phyloP scores from a whole-genome alignment of 1,284 basidiomycete species.

The Acaromyces ingoldii region DNA sequence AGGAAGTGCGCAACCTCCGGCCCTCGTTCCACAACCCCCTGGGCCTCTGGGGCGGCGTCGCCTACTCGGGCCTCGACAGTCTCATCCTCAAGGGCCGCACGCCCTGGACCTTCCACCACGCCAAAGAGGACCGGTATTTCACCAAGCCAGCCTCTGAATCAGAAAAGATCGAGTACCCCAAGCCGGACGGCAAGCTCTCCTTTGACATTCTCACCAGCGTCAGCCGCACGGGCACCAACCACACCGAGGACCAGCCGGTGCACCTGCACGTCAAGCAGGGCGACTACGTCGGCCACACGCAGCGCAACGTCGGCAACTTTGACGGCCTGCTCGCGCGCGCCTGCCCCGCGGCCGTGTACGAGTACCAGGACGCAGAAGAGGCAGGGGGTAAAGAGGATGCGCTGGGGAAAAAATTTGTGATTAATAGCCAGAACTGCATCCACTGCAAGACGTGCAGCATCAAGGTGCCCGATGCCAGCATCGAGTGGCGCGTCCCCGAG shows the following conservation, averaged over 20 bases:
- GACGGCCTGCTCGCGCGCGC: constrained; percentile 80
- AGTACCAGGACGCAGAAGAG: constrained; percentile 73
- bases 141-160: constrained; percentile 55
- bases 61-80: constrained; percentile 84
- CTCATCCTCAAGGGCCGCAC: constrained; percentile 77
- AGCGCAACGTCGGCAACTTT: constrained; percentile 65
- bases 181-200: constrained; percentile 82
- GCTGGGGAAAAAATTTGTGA: constrained; percentile 79
- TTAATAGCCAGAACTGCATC: constrained; percentile 60
- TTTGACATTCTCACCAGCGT: constrained; percentile 91
- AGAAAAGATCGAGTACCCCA: constrained; percentile 82
- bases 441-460: constrained; percentile 51
- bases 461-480: constrained; percentile 48
- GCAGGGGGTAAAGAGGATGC: constrained; percentile 58
- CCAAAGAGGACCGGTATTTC: constrained; percentile 62
- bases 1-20: constrained; percentile 86
- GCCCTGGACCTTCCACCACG: constrained; percentile 86
- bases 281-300: constrained; percentile 61
- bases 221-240: constrained; percentile 88
- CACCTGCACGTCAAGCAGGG: constrained; percentile 65
- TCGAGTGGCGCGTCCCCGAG: constrained; percentile 46
- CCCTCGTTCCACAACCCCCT: constrained; percentile 82
- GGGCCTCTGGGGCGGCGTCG: constrained; percentile 81
- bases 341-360: constrained; percentile 95
- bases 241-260: constrained; percentile 89